Evolutionary conservation across 805 yeast species (phyloP).

Genomic region (Sungouiozyma intestinalis): DNA sequence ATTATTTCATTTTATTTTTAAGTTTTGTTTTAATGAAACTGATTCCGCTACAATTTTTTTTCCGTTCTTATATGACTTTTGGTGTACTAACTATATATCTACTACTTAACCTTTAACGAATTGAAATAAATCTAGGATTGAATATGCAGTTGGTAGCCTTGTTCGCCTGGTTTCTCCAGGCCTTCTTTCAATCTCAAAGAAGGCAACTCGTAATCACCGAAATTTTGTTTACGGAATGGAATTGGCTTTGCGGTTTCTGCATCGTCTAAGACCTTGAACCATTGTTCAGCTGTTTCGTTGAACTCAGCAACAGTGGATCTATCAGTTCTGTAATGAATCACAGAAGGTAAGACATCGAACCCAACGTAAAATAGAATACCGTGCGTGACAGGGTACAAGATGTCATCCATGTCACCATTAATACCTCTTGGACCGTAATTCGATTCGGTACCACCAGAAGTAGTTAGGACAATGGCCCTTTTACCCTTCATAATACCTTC

Average conservation of each 20-base stretch:
- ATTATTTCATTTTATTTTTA: too few species aligned
- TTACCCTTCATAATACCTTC: conserved; percentile 18
- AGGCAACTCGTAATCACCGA: conserved; percentile 15
- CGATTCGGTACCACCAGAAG: conserved; percentile 10
- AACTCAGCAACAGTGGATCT: conserved; percentile 5
- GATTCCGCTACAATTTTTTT: too few species aligned
- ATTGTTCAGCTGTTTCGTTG: neutral
- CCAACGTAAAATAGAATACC: conserved; percentile 17
- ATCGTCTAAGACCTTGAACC: conserved; percentile 5
- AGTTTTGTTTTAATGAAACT: too few species aligned
- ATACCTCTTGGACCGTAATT: conserved; percentile 15
- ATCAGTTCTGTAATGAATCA: conserved; percentile 8
- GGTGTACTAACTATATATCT: too few species aligned
- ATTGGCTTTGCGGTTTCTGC: conserved; percentile 9
- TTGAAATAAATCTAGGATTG: neutral
- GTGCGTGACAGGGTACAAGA: conserved; percentile 18
- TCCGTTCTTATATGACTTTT: too few species aligned
- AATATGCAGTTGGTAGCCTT: conserved; percentile 11
- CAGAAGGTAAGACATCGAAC: conserved; percentile 15
- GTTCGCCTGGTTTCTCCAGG: conserved; percentile 8
- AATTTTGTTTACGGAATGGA: conserved; percentile 13
- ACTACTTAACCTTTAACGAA: neutral
- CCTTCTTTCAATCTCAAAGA: conserved; percentile 9
- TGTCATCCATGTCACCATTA: conserved; percentile 14
- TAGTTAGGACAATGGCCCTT: conserved; percentile 8